Percentiles rank a stretch among this genome's conserved stretches.
These are phyloP conservation scores for Echites panduratus DNA, from an alignment of 257 asterid species.

Conservation along the genomic window DNA sequence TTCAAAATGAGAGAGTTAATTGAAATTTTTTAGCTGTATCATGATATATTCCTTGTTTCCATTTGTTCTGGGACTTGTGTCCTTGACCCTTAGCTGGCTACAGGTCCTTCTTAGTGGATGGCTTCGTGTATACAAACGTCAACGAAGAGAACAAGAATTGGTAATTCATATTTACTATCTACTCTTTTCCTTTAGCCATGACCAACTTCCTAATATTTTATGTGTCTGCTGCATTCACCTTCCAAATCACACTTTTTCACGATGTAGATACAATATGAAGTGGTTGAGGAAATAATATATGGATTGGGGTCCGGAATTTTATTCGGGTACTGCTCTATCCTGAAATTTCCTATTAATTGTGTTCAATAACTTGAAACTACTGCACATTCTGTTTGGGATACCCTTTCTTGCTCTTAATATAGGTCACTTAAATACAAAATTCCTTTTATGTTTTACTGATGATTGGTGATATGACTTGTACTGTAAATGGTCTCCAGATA, in stretches of 20 bases:
- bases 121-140: slow-evolving; percentile 83
- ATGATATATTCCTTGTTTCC: background rate
- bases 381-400: background rate
- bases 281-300: slow-evolving; percentile 85
- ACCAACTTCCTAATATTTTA: background rate
- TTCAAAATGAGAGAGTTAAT: background rate
- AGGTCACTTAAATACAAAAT: background rate
- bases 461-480: background rate
- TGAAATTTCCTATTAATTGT: slow-evolving; percentile 8
- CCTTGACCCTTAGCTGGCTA: slow-evolving; percentile 7
- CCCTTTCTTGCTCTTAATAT: background rate
- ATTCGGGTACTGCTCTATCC: slow-evolving; percentile 58
- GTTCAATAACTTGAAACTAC: background rate
- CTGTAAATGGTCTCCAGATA: background rate
- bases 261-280: slow-evolving; percentile 93
- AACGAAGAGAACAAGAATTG: slow-evolving; percentile 93
- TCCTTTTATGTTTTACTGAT: background rate
- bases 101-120: slow-evolving; percentile 92
- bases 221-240: slow-evolving; percentile 14
- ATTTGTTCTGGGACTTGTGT: background rate
- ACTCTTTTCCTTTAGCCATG: background rate
- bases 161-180: slow-evolving; percentile 29
- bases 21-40: background rate
- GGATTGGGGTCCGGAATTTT: slow-evolving; percentile 96
- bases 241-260: slow-evolving; percentile 19